Conservation (phyloP, 352 stramenopile genomes). For the Phytophthora ramorum region DNA sequence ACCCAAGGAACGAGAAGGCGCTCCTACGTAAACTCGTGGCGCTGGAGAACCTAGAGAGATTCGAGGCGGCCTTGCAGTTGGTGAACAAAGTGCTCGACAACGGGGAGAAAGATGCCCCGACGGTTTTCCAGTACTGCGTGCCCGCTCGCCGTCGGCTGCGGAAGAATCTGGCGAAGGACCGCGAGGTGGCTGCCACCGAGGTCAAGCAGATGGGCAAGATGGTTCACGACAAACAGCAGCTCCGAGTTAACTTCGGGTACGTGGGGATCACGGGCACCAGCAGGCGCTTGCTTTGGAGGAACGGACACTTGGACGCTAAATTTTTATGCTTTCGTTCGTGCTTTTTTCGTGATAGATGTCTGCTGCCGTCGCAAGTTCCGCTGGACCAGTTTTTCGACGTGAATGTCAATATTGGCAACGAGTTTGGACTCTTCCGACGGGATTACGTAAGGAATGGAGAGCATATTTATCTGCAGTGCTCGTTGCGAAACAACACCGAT, state of each 20-base stretch:
- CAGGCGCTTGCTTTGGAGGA: slow-evolving; percentile 14
- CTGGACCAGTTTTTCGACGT: slow-evolving; percentile 68
- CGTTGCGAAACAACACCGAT: slow-evolving; percentile 46
- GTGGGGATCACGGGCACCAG: slow-evolving; percentile 19
- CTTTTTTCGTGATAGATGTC: slow-evolving; percentile 43
- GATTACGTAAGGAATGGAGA: slow-evolving; percentile 53
- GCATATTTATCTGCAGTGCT: slow-evolving; percentile 56
- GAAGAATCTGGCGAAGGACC: slow-evolving; percentile 63
- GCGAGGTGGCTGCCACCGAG: slow-evolving; percentile 56
- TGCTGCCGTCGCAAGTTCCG: slow-evolving; percentile 62
- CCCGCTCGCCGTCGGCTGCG: slow-evolving; percentile 52
- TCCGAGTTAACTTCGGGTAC: slow-evolving; percentile 83
- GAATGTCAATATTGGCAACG: slow-evolving; percentile 79
- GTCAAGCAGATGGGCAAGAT: slow-evolving; percentile 71
- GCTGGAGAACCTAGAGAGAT: slow-evolving; percentile 82
- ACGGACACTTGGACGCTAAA: slow-evolving; percentile 15
- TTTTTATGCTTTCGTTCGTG: slow-evolving; percentile 10
- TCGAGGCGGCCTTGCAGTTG: slow-evolving; percentile 61
- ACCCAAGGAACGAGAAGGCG: slow-evolving; percentile 74
- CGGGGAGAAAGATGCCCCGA: slow-evolving; percentile 25
- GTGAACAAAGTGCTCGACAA: slow-evolving; percentile 56
- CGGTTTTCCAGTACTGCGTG: slow-evolving; percentile 68
- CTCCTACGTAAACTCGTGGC: slow-evolving; percentile 63
- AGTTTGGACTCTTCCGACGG: slow-evolving; percentile 82
- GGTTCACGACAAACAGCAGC: slow-evolving; percentile 80